These are phyloP conservation scores for Pythium aristosporum DNA, from an alignment of 352 stramenopile genomes.

Conservation along the genomic window DNA sequence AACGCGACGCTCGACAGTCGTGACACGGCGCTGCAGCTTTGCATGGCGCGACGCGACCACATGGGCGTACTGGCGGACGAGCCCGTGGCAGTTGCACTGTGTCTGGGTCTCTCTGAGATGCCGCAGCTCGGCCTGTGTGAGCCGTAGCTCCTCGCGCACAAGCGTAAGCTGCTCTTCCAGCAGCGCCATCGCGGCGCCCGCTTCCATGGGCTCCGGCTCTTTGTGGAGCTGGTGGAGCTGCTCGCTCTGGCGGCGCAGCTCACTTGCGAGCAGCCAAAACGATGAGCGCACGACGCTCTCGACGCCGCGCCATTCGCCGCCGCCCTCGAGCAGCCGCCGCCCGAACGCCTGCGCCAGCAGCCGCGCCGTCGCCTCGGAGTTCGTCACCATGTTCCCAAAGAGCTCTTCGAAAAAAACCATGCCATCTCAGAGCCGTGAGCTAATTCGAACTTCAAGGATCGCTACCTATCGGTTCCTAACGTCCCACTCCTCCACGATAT, in stretches of 20 bases:
- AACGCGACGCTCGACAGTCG: conserved; percentile 1
- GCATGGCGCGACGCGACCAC: not conserved
- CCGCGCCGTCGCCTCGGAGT: not conserved
- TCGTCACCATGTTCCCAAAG: not conserved
- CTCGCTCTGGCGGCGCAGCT: conserved; percentile 31
- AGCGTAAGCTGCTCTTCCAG: conserved; percentile 13
- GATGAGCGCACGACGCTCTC: conserved; percentile 51
- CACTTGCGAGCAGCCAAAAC: conserved; percentile 50
- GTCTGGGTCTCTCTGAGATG: not conserved
- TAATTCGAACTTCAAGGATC: too few species aligned
- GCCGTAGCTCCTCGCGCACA: conserved; percentile 16
- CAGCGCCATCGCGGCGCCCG: not conserved
- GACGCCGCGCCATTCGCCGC: conserved; percentile 47
- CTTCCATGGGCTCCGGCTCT: too few species aligned
- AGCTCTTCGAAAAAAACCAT: not conserved
- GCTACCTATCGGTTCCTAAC: not conserved
- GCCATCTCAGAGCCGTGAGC: too few species aligned
- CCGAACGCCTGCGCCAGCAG: conserved; percentile 46
- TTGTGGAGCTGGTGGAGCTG: not conserved
- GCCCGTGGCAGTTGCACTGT: not conserved
- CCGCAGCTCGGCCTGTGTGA: conserved; percentile 6
- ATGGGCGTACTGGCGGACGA: not conserved
- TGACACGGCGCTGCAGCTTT: not conserved
- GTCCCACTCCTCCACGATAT: not conserved
- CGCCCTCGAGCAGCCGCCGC: conserved; percentile 30